phyloP scores from a whole-genome alignment of 192 early-diverging fungal species.

The Linnemannia hyalina region DNA sequence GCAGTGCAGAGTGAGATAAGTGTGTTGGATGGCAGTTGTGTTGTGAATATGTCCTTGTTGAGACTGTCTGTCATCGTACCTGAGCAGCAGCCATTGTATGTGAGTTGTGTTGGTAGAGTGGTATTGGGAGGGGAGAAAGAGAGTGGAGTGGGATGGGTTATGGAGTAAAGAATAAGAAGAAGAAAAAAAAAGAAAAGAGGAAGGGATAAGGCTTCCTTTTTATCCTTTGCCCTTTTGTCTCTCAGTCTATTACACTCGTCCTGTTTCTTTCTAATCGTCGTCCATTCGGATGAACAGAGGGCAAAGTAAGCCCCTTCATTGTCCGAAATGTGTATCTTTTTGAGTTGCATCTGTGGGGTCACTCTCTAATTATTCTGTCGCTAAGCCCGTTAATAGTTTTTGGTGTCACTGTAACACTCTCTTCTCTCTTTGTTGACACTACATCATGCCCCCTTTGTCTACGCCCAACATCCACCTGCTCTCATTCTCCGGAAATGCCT shows the following conservation, averaged over 20 bases:
- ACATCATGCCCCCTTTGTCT: not conserved
- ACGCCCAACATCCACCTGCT: not conserved
- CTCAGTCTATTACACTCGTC: not conserved
- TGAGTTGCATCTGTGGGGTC: conserved; percentile 3
- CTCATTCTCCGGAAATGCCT: not conserved
- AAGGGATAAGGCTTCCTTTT: not conserved
- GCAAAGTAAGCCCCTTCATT: not conserved
- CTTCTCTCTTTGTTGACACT: not conserved
- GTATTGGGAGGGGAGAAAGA: not conserved
- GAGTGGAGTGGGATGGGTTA: not conserved
- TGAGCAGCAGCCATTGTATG: conserved; percentile 18
- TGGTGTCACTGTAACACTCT: not conserved
- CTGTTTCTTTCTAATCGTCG: not conserved
- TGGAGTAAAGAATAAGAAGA: not conserved
- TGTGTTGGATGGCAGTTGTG: not conserved
- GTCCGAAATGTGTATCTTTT: not conserved
- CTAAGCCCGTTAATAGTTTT: not conserved
- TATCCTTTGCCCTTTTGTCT: not conserved
- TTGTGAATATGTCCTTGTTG: not conserved
- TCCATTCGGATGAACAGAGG: not conserved
- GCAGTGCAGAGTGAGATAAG: not conserved
- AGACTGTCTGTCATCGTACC: not conserved
- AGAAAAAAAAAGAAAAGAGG: conserved; percentile 3
- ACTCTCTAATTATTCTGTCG: not conserved
- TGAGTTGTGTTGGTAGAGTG: conserved; percentile 3